Conservation (phyloP, 2,329 filamentous ascomycete species). For the Paecilomyces formosus region DNA sequence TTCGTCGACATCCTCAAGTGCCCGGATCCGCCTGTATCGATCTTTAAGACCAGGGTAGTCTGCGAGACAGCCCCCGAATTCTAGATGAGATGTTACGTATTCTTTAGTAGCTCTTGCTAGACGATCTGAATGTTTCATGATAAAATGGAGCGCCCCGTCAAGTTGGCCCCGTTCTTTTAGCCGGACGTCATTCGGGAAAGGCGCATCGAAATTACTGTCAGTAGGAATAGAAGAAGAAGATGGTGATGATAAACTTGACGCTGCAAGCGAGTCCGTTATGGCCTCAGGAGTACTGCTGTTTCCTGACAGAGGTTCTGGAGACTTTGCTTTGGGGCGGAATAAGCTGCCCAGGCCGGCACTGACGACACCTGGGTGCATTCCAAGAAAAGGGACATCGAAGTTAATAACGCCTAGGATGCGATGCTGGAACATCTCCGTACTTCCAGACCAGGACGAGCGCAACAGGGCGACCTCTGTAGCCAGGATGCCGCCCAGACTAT, state of each 20-base stretch:
- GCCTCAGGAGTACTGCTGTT: conserved; percentile 1
- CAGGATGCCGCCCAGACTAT: conserved; percentile 83
- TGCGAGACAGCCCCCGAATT: conserved; percentile 74
- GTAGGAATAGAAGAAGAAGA: conserved; percentile 12
- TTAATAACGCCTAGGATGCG: conserved; percentile 72
- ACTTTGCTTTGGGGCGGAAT: conserved; percentile 47
- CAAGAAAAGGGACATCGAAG: conserved; percentile 79
- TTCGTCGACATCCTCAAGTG: conserved; percentile 64
- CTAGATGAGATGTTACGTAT: conserved; percentile 71
- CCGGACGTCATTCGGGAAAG: conserved; percentile 66
- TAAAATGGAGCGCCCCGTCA: conserved; percentile 62
- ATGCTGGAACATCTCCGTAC: conserved; percentile 52
- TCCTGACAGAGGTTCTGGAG: conserved; percentile 10
- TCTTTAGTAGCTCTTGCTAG: conserved; percentile 62
- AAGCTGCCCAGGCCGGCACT: conserved; percentile 73
- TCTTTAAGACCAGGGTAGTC: conserved; percentile 64
- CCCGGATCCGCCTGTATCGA: conserved; percentile 63
- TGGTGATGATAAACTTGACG: conserved; percentile 8
- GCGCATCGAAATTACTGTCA: conserved; percentile 64
- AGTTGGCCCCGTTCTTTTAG: conserved; percentile 61
- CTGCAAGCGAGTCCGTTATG: conserved; percentile 2
- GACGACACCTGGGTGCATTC: conserved; percentile 81
- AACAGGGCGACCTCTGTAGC: conserved; percentile 71
- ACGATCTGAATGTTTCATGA: conserved; percentile 71
- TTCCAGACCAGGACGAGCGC: conserved; percentile 12